phyloP scores from a whole-genome alignment of 2,329 filamentous ascomycete genomes.

The Westerdykella aurantiaca region DNA sequence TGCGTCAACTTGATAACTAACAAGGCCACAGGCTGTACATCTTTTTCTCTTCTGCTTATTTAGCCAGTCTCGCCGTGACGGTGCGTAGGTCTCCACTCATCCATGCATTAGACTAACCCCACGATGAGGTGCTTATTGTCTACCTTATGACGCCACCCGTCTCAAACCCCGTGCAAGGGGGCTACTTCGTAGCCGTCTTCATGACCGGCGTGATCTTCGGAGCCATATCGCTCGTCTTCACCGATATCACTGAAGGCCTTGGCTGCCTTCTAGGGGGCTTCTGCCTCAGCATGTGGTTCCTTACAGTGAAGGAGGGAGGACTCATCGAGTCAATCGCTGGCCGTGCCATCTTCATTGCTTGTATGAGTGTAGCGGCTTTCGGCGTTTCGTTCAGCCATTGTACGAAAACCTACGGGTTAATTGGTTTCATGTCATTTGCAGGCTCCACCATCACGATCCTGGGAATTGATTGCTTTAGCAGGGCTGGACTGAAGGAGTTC shows the following conservation, averaged over 20 bases:
- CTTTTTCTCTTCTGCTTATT: conserved; percentile 71
- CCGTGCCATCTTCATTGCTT: conserved; percentile 69
- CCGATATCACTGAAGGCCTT: conserved; percentile 77
- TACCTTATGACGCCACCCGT: conserved; percentile 83
- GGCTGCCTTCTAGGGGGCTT: conserved; percentile 85
- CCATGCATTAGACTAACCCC: neutral
- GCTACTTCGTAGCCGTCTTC: conserved; percentile 73
- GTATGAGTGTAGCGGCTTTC: conserved; percentile 63
- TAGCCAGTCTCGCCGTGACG: conserved; percentile 66
- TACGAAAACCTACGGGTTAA: conserved; percentile 72
- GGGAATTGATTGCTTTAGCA: conserved; percentile 85
- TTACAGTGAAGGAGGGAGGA: conserved; percentile 70
- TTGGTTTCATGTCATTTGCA: conserved; percentile 69
- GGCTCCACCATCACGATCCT: conserved; percentile 74
- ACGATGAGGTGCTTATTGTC: conserved; percentile 61
- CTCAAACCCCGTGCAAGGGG: conserved; percentile 70
- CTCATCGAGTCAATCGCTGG: conserved; percentile 58
- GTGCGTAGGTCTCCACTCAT: conserved; percentile 31
- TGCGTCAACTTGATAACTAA: conserved; percentile 11
- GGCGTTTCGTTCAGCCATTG: conserved; percentile 65
- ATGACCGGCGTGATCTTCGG: conserved; percentile 71
- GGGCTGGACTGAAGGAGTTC: conserved; percentile 90
- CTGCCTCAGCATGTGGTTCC: conserved; percentile 83
- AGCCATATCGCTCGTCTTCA: conserved; percentile 68
- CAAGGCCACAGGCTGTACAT: conserved; percentile 29